These are phyloP conservation scores for Alnus glutinosa DNA, from an alignment of 306 rosid genomes.

Conservation along the genomic window DNA sequence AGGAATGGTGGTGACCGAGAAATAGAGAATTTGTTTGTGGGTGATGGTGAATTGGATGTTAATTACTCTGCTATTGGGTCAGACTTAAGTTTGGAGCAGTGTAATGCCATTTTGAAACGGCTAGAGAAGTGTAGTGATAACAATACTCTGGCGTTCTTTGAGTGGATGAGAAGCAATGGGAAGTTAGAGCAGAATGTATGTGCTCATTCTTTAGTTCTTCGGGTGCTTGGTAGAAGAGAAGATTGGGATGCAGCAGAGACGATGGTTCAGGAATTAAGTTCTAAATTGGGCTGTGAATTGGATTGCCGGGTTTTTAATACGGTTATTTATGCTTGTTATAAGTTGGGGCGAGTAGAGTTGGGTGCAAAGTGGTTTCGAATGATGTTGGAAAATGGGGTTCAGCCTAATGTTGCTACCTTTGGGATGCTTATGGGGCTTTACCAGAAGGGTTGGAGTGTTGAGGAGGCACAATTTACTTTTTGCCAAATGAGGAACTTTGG, in stretches of 20 bases:
- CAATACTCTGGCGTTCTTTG: slow-evolving; percentile 58
- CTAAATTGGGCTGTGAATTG: slow-evolving; percentile 43
- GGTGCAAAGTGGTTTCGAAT: slow-evolving; percentile 66
- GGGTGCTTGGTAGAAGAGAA: slow-evolving; percentile 49
- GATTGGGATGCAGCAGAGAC: slow-evolving; percentile 73
- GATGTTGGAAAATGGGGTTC: slow-evolving; percentile 61
- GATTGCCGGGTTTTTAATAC: slow-evolving; percentile 65
- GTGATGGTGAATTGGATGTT: slow-evolving; percentile 55
- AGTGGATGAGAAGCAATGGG: slow-evolving; percentile 69
- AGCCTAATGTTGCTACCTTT: slow-evolving; percentile 69
- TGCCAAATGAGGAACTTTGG: slow-evolving; percentile 55
- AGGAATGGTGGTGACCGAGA: slow-evolving; percentile 31
- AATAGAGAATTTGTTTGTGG: slow-evolving; percentile 40
- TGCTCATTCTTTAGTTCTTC: slow-evolving; percentile 54
- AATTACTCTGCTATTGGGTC: slow-evolving; percentile 51
- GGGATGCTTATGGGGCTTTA: slow-evolving; percentile 83
- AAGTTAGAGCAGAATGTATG: slow-evolving; percentile 50
- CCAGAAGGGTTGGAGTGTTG: slow-evolving; percentile 61
- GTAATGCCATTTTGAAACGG: slow-evolving; percentile 63
- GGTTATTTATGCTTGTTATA: slow-evolving; percentile 62
- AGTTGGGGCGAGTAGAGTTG: slow-evolving; percentile 39
- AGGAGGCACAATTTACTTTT: slow-evolving; percentile 76
- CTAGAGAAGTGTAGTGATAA: slow-evolving; percentile 47
- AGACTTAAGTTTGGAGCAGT: slow-evolving; percentile 52
- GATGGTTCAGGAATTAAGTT: slow-evolving; percentile 48